phyloP scores from a whole-genome alignment of 148 eudicot genomes.

The Chenopodium formosanum region DNA sequence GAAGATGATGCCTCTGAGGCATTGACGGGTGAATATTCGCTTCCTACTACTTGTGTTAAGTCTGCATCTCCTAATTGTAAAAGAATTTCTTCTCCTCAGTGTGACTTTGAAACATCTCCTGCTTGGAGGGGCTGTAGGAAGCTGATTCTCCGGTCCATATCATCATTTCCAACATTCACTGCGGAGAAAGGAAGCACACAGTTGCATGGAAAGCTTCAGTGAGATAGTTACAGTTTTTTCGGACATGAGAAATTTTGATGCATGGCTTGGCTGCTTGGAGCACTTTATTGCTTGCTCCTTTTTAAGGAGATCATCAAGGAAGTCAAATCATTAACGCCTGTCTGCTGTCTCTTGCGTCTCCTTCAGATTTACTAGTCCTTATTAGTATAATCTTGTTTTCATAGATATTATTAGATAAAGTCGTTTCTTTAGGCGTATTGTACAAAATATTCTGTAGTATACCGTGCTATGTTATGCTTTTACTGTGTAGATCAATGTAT shows the following conservation, averaged over 20 bases:
- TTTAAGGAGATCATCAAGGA: background rate
- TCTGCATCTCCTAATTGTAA: slow-evolving; percentile 46
- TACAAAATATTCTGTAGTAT: slow-evolving; percentile 15
- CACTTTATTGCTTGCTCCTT: background rate
- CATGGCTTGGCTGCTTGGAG: background rate
- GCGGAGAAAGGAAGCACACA: slow-evolving; percentile 10
- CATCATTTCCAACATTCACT: slow-evolving; percentile 26
- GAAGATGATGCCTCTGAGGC: slow-evolving; percentile 27
- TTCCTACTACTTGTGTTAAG: slow-evolving; percentile 33
- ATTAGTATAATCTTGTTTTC: background rate
- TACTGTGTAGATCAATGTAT: background rate
- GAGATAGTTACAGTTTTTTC: background rate
- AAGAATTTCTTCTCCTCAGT: slow-evolving; percentile 41
- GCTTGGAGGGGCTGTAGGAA: slow-evolving; percentile 39
- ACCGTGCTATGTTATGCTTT: background rate
- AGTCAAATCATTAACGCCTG: background rate
- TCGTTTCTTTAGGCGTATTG: slow-evolving; percentile 12
- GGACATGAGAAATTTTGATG: background rate
- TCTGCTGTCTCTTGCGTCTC: background rate
- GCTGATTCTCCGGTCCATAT: slow-evolving; percentile 43
- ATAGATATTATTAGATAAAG: background rate
- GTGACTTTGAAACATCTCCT: slow-evolving; percentile 30
- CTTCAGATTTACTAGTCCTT: background rate
- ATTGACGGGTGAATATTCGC: slow-evolving; percentile 20
- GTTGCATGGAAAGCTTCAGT: slow-evolving; percentile 10